Evolutionary conservation across 2,329 filamentous ascomycete species (phyloP).

Genomic region (Chaetomium globosum): DNA sequence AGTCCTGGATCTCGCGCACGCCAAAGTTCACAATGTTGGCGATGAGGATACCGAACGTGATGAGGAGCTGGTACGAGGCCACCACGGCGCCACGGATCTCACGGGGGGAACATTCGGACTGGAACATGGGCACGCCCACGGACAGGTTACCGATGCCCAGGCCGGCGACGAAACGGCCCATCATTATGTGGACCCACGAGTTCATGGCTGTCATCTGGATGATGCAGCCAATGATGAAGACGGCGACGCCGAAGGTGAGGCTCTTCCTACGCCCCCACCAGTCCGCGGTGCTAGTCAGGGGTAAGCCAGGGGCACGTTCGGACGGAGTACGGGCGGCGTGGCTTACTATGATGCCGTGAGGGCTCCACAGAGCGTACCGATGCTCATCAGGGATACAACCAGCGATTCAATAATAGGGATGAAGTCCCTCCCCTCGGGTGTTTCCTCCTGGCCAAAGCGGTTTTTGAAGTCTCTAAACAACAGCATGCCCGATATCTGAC

Average conservation of each 20-base stretch:
- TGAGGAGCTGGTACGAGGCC: constrained; percentile 73
- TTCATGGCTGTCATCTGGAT: constrained; percentile 63
- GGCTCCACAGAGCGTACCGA: constrained; percentile 34
- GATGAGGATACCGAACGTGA: constrained; percentile 68
- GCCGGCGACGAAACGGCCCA: constrained; percentile 68
- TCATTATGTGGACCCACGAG: constrained; percentile 66
- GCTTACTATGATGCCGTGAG: constrained; percentile 34
- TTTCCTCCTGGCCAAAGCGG: constrained; percentile 56
- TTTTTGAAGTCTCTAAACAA: constrained; percentile 56
- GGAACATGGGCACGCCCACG: constrained; percentile 67
- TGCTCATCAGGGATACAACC: constrained; percentile 54
- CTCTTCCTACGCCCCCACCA: constrained; percentile 35
- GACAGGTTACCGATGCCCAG: constrained; percentile 69
- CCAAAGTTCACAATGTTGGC: constrained; percentile 60
- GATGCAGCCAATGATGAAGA: constrained; percentile 58
- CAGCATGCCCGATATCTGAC: constrained; percentile 58
- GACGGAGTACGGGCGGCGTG: neutral
- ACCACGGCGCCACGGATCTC: constrained; percentile 67
- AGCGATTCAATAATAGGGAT: constrained; percentile 51
- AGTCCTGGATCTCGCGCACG: constrained; percentile 48
- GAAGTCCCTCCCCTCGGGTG: constrained; percentile 46
- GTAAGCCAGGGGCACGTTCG: neutral
- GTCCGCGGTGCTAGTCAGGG: constrained; percentile 31
- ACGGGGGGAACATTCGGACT: constrained; percentile 64
- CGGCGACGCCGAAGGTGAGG: constrained; percentile 31